Conservation (phyloP, 2,329 filamentous ascomycete genomes). For the Scytalidium lignicola region DNA sequence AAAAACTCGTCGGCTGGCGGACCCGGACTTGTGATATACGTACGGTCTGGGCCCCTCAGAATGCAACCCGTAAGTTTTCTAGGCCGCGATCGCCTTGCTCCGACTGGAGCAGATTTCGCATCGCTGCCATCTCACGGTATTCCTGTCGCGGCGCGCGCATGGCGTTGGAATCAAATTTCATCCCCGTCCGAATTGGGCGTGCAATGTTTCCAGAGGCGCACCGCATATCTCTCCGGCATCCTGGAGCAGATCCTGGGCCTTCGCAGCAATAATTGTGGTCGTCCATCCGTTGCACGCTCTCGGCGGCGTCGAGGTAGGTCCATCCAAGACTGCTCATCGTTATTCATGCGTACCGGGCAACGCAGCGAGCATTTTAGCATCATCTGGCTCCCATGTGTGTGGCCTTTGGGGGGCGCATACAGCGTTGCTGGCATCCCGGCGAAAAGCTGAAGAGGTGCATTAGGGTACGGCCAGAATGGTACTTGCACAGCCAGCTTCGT, state of each 20-base stretch:
- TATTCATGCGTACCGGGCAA: background rate
- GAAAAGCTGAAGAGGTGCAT: background rate
- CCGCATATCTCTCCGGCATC: background rate
- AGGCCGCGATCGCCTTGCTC: background rate
- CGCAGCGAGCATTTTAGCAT: background rate
- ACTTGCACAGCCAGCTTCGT: background rate
- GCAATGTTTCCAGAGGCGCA: background rate
- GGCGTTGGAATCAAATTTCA: background rate
- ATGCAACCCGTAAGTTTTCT: background rate
- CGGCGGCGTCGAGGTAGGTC: background rate
- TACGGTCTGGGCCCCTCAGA: background rate
- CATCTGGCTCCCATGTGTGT: background rate
- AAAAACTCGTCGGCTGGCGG: background rate
- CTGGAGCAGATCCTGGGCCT: background rate
- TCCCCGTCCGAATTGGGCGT: background rate
- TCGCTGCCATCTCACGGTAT: background rate
- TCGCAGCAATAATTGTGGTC: background rate
- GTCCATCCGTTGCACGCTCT: background rate
- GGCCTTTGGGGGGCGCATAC: background rate
- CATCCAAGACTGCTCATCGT: background rate
- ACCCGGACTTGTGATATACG: background rate
- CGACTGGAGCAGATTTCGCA: background rate
- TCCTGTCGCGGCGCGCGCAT: background rate
- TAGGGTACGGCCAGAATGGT: background rate
- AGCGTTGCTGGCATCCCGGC: conserved; percentile 1